Conservation (phyloP, 2,329 filamentous ascomycete species). For the Penicillium sp. region DNA sequence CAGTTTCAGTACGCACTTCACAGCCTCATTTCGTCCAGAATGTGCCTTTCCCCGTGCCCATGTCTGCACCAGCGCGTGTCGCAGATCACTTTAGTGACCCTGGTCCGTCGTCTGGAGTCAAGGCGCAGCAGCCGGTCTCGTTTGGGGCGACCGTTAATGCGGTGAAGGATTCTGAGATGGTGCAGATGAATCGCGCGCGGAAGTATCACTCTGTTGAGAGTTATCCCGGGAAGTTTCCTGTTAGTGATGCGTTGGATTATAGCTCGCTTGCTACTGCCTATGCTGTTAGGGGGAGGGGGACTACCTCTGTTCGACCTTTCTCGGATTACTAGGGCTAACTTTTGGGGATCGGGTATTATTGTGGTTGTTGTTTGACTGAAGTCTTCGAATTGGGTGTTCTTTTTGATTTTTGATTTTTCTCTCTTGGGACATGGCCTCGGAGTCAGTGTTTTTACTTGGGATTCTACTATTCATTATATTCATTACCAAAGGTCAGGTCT, state of each 20-base stretch:
- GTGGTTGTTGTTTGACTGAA: not conserved
- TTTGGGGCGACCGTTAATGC: constrained; percentile 12
- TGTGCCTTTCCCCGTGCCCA: not conserved
- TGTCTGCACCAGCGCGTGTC: not conserved
- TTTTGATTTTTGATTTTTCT: not conserved
- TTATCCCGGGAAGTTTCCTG: constrained; percentile 35
- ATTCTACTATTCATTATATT: not conserved
- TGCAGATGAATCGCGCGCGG: constrained; percentile 15
- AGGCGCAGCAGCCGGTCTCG: not conserved
- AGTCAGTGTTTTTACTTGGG: not conserved
- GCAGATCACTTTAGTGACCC: constrained; percentile 10
- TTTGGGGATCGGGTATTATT: no score
- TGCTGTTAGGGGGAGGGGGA: constrained; percentile 25
- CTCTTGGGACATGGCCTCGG: not conserved
- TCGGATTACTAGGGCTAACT: constrained; percentile 26
- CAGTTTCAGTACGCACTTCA: not conserved
- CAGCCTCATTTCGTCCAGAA: not conserved
- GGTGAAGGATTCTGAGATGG: constrained; percentile 2
- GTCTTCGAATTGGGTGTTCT: not conserved
- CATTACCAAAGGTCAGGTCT: not conserved
- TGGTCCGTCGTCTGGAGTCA: not conserved
- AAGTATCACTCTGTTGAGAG: constrained; percentile 30
- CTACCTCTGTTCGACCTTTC: constrained; percentile 33
- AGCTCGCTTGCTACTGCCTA: constrained; percentile 29
- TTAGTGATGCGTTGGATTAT: constrained; percentile 32